Conservation (phyloP, 2,329 filamentous ascomycete genomes). For the Chaetomiaceae sp. region DNA sequence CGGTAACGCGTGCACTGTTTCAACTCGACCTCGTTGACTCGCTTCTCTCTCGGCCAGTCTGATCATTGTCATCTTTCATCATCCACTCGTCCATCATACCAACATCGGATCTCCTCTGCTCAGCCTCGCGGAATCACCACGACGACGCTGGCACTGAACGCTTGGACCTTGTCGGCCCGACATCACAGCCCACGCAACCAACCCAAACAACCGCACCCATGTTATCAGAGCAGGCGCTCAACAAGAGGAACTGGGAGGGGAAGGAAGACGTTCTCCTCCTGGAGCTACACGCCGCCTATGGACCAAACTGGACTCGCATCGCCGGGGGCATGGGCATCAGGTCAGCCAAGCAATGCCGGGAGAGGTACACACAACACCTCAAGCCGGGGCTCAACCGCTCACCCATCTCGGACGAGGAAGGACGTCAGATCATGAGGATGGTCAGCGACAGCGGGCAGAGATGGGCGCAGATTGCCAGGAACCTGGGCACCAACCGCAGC, state of each 20-base stretch:
- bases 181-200: not conserved
- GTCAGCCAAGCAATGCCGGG: conserved; percentile 90
- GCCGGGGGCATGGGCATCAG: conserved; percentile 67
- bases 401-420: conserved; percentile 68
- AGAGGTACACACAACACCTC: conserved; percentile 90
- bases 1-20: not conserved
- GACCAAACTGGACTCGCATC: conserved; percentile 86
- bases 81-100: not conserved
- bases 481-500: conserved; percentile 70
- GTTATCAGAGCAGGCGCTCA: conserved; percentile 11
- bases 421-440: conserved; percentile 68
- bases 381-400: conserved; percentile 71
- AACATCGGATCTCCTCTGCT: not conserved
- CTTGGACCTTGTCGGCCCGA: not conserved
- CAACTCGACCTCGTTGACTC: not conserved
- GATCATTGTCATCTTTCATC: not conserved
- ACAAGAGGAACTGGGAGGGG: conserved; percentile 55
- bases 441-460: conserved; percentile 75
- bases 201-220: not conserved
- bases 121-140: not conserved
- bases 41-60: not conserved
- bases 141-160: not conserved
- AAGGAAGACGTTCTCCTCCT: conserved; percentile 65
- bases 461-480: conserved; percentile 88
- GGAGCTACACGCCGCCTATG: conserved; percentile 42